Conservation (phyloP, 1,139 yeast genomes). For the Wickerhamiella infanticola region DNA sequence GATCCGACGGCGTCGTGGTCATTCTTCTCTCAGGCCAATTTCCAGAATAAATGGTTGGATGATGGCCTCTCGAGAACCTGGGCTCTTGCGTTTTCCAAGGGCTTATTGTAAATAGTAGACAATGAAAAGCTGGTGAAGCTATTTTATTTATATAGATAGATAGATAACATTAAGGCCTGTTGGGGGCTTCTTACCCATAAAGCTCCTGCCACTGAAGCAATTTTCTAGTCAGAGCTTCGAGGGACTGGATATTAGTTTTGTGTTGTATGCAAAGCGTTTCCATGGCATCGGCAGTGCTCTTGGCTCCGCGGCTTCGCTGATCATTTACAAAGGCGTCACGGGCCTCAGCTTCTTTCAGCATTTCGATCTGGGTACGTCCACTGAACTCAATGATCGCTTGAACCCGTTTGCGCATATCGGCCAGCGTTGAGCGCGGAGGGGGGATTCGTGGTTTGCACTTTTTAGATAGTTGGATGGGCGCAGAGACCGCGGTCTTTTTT, state of each 20-base stretch:
- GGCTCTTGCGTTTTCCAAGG: slow-evolving; percentile 67
- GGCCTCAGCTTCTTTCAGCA: slow-evolving; percentile 51
- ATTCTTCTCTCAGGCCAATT: slow-evolving; percentile 44
- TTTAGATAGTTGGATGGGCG: slow-evolving; percentile 29
- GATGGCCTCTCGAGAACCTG: slow-evolving; percentile 84
- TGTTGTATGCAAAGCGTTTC: slow-evolving; percentile 32
- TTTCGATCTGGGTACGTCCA: slow-evolving; percentile 67
- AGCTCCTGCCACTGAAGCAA: slow-evolving; percentile 65
- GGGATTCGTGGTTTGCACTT: slow-evolving; percentile 77
- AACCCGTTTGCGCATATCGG: slow-evolving; percentile 75
- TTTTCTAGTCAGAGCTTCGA: slow-evolving; percentile 57
- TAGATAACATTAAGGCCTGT: not conserved
- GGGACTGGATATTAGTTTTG: slow-evolving; percentile 42
- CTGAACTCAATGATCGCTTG: slow-evolving; percentile 85
- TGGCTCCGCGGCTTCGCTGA: not conserved
- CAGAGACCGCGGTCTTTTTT: slow-evolving; percentile 4
- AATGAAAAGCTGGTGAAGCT: no score
- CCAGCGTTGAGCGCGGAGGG: slow-evolving; percentile 51
- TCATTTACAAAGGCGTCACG: slow-evolving; percentile 23
- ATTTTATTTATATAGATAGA: not conserved
- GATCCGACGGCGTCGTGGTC: slow-evolving; percentile 53
- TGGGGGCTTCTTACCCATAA: slow-evolving; percentile 39
- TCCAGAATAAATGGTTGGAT: slow-evolving; percentile 44
- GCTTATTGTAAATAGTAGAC: slow-evolving; percentile 14
- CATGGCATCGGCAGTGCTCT: slow-evolving; percentile 11